Evolutionary conservation across 2,329 filamentous ascomycete species (phyloP).

Genomic region (Zymoseptoria pseudotritici): DNA sequence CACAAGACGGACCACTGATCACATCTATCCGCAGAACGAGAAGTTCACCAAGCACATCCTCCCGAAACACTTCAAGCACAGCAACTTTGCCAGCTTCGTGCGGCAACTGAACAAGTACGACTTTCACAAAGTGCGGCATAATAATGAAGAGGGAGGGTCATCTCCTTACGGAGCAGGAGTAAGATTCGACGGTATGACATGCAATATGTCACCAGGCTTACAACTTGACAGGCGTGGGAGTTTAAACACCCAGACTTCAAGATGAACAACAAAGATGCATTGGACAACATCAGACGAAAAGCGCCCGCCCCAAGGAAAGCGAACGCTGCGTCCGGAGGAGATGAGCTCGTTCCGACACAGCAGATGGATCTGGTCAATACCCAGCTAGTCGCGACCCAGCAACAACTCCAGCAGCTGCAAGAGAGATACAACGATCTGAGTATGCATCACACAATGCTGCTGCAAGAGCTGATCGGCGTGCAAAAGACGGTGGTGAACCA

Average conservation of each 20-base stretch:
- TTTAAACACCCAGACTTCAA: slow-evolving; percentile 97
- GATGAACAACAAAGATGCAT: slow-evolving; percentile 87
- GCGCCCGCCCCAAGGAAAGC: slow-evolving; percentile 82
- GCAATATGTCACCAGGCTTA: slow-evolving; percentile 23
- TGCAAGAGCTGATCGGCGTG: slow-evolving; percentile 57
- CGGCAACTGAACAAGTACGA: slow-evolving; percentile 57
- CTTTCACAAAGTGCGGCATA: slow-evolving; percentile 94
- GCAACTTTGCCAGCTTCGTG: slow-evolving; percentile 72
- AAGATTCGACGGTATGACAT: slow-evolving; percentile 20
- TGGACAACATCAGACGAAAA: slow-evolving; percentile 94
- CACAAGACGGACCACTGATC: background rate
- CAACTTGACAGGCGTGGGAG: slow-evolving; percentile 65
- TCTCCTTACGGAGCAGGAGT: slow-evolving; percentile 77
- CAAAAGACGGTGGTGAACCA: slow-evolving; percentile 67
- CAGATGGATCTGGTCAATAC: slow-evolving; percentile 85
- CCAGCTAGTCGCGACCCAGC: slow-evolving; percentile 80
- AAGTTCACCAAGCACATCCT: slow-evolving; percentile 97
- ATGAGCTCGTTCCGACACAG: slow-evolving; percentile 71
- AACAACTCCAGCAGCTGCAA: slow-evolving; percentile 82
- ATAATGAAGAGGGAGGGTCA: slow-evolving; percentile 76
- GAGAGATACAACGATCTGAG: slow-evolving; percentile 75
- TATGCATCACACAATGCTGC: slow-evolving; percentile 56
- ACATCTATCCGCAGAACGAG: slow-evolving; percentile 62
- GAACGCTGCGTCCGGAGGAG: slow-evolving; percentile 46
- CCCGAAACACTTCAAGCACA: slow-evolving; percentile 97